Base-by-base conservation (phyloP, 768 basidiomycete genomes). In the Boletus rubroflammeus region DNA sequence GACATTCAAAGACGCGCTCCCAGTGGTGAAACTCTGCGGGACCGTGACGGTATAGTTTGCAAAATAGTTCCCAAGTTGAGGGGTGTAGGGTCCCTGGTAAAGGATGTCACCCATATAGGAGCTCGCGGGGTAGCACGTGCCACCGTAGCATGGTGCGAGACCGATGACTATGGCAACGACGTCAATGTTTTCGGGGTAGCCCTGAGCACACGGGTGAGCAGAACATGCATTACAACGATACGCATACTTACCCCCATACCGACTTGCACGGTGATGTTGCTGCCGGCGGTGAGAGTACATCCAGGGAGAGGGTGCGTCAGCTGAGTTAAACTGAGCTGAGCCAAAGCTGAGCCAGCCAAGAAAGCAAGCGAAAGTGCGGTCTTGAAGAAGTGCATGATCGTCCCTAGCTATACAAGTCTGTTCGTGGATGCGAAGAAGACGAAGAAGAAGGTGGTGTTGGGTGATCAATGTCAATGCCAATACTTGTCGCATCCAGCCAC, bases 1-100 rank as follows among this genome's bases (percentile, higher is more conserved):
- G 6, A 73, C 71, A 13, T 67, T 69, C 43, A 79, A 55, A 46
- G 72, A 71, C 11, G 72, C 73, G 0, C n/a, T 9, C 3, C 73
- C 74, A 40, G 64, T 43, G 0, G 58, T 9, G n/a, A 71, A 58
- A 3, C 4, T 19, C 23, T 58, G 3, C 2, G 79, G 68, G 10
- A 72, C 45, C 3, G 53, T 56, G 10, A 74, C 63, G 1, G 72
- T 67, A 42, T 70, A 74, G 56, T 75, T 72, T 47, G 67, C 65
- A 29, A 61, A 68, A 17, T 64, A 60, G 3, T 28, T 32, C 8
- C 52, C 56, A 6, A 51, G 6, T 7, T 48, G 19, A 14, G 70
- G 70, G 19, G 63, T 60, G 54, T 68, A 75, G 1, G 62, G 58
- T 8, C 74, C 74, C 31, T 71, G 68, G 48, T 71, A 75, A 5